Evolutionary conservation across 2,329 filamentous ascomycete genomes (phyloP).

Genomic region (Leptographium wingfieldii): DNA sequence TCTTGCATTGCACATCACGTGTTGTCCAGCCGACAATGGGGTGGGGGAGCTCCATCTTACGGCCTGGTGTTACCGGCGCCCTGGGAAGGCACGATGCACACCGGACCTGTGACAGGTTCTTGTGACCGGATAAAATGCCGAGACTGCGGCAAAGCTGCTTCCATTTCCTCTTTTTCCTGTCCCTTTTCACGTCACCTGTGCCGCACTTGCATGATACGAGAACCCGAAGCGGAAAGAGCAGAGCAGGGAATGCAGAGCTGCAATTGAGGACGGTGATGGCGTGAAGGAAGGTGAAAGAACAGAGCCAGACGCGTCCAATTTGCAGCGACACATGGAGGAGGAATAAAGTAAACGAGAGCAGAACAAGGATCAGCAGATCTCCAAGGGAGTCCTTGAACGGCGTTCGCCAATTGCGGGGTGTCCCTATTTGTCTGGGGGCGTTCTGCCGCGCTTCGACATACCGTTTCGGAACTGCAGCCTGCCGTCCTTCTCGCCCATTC

Average conservation of each 20-base stretch:
- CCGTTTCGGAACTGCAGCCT: neutral
- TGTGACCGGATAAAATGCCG: neutral
- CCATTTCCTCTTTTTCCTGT: neutral
- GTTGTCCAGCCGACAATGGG: neutral
- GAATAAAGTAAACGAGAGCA: neutral
- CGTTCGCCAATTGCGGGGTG: conserved; percentile 3
- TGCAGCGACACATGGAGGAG: neutral
- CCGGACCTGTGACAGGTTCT: neutral
- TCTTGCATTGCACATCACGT: neutral
- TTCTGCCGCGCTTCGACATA: conserved; percentile 2
- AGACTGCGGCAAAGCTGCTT: neutral
- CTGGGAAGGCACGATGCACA: neutral
- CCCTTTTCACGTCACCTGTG: neutral
- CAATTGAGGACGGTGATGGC: neutral
- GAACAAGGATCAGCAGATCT: neutral
- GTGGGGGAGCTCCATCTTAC: neutral
- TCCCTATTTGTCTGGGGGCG: neutral
- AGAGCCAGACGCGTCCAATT: neutral
- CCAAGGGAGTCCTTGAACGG: neutral
- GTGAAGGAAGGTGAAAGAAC: neutral
- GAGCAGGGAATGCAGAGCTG: neutral
- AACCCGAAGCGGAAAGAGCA: neutral
- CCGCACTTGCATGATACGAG: neutral
- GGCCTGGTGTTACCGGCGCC: neutral
- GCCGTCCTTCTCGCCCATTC: neutral